A percentile compares a stretch with the other conserved stretches of the same genome.
phyloP scores from a whole-genome alignment of 169 alveolate species.

The Plasmodium reichenowi region DNA sequence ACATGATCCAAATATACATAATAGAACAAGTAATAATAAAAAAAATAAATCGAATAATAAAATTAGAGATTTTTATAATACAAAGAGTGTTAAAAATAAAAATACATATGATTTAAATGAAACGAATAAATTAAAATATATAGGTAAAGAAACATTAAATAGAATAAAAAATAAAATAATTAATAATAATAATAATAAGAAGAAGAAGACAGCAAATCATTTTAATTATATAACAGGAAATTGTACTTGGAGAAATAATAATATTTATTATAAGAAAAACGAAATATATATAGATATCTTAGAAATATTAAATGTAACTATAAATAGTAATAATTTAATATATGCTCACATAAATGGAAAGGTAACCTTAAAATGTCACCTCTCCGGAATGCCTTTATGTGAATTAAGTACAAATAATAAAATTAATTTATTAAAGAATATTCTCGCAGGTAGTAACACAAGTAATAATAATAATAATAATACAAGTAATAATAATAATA shows the following conservation, averaged over 20 bases:
- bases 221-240: slow-evolving; percentile 61
- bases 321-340: slow-evolving; percentile 61
- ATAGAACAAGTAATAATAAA: slow-evolving; percentile 14
- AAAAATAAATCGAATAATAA: slow-evolving; percentile 17
- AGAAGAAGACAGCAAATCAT: slow-evolving; percentile 13
- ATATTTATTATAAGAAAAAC: slow-evolving; percentile 47
- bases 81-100: slow-evolving; percentile 10
- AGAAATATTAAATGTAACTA: slow-evolving; percentile 60
- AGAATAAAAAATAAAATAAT: slow-evolving; percentile 64
- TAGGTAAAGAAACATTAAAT: slow-evolving; percentile 70
- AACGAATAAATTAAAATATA: slow-evolving; percentile 59
- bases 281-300: slow-evolving; percentile 55
- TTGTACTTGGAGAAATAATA: slow-evolving; percentile 70
- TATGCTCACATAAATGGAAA: slow-evolving; percentile 71
- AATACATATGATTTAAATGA: slow-evolving; percentile 41
- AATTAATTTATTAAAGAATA: slow-evolving; percentile 35
- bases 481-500: not conserved
- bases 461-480: not conserved
- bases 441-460: not conserved
- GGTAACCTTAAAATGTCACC: slow-evolving; percentile 32
- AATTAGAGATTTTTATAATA: slow-evolving; percentile 17
- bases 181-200: slow-evolving; percentile 8
- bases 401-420: slow-evolving; percentile 46
- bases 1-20: not conserved
- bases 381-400: slow-evolving; percentile 68